A percentile compares a stretch with the other conserved stretches of the same genome.
phyloP scores from a whole-genome alignment of 306 rosid genomes.

The Ormosia semicastrata region DNA sequence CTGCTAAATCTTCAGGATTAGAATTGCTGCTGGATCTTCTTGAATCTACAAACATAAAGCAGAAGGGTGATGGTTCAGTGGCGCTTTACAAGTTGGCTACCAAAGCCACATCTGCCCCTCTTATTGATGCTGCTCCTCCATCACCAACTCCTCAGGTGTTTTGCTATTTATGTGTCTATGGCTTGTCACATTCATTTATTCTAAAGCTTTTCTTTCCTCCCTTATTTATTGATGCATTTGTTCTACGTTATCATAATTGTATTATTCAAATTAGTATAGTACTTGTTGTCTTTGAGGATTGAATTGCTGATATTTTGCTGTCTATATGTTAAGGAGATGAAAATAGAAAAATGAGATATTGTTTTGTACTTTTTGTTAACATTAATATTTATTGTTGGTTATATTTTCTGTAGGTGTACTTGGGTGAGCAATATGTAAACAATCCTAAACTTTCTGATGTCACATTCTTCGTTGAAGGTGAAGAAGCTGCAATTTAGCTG shows the following conservation, averaged over 20 bases:
- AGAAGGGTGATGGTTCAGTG: conserved; percentile 70
- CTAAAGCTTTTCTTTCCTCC: background rate
- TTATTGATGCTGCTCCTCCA: conserved; percentile 70
- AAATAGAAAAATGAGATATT: background rate
- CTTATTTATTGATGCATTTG: background rate
- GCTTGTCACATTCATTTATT: background rate
- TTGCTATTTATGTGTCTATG: background rate
- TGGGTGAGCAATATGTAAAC: conserved; percentile 83
- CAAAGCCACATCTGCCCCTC: conserved; percentile 62
- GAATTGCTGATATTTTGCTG: background rate
- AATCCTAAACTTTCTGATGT: conserved; percentile 75
- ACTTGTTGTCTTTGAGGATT: background rate
- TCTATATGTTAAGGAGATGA: background rate
- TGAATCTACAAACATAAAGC: conserved; percentile 54
- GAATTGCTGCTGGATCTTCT: conserved; percentile 77
- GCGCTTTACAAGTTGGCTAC: conserved; percentile 77
- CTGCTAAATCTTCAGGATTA: conserved; percentile 56
- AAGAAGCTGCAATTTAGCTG: background rate
- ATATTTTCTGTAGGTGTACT: conserved; percentile 57
- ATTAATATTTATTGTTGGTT: background rate
- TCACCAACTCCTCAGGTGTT: conserved; percentile 86
- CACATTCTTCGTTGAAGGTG: conserved; percentile 91
- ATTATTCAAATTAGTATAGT: background rate
- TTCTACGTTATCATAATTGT: background rate
- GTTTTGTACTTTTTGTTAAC: background rate